Base-by-base conservation (phyloP, 2,329 filamentous ascomycete genomes). In the Beauveria medogensis region DNA sequence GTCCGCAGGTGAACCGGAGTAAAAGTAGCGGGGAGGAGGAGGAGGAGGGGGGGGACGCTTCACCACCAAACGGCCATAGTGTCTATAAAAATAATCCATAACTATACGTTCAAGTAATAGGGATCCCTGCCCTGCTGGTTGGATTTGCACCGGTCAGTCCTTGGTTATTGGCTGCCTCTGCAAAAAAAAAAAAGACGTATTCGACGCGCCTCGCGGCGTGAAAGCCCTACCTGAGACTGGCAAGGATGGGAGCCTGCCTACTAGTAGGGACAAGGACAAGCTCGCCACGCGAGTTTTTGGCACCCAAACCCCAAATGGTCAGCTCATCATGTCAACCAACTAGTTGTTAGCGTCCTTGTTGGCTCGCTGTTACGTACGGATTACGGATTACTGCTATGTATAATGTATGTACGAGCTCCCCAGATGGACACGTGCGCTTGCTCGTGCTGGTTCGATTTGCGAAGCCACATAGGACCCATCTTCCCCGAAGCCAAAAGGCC, bases 341-440 rank as follows among this genome's bases (percentile, higher is more conserved):
- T 22, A 22, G 22, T 22, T 22, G 6, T 10, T 55, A 55, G 55
- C 55, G 44, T 20, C 34, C 34, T 20, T 28, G 44, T 50, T 41
- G 30, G 30, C 55, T 60, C 43, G 50, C 58, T 55, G 41, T 54
- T 60, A 50, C 43, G 30, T 12, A 30, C n/a, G n/a, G n/a, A n/a
- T n/a, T n/a, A n/a, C n/a, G n/a, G n/a, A n/a, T n/a, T n/a, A n/a
- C n/a, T n/a, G n/a, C n/a, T n/a, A n/a, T n/a, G n/a, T n/a, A n/a
- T n/a, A n/a, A n/a, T n/a, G n/a, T n/a, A n/a, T n/a, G n/a, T 55
- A 54, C 58, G 48, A 60, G 44, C 48, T 44, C 40, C 55, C n/a
- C 18, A 34, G 44, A 34, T 6, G 37, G 50, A n/a, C 50, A 60
- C 57, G 40, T 60, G 57, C 50, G 40, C 40, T 12, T 10, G 8